These are phyloP conservation scores for Amanita polypyramis DNA, from an alignment of 768 basidiomycete species.

Conservation along the genomic window DNA sequence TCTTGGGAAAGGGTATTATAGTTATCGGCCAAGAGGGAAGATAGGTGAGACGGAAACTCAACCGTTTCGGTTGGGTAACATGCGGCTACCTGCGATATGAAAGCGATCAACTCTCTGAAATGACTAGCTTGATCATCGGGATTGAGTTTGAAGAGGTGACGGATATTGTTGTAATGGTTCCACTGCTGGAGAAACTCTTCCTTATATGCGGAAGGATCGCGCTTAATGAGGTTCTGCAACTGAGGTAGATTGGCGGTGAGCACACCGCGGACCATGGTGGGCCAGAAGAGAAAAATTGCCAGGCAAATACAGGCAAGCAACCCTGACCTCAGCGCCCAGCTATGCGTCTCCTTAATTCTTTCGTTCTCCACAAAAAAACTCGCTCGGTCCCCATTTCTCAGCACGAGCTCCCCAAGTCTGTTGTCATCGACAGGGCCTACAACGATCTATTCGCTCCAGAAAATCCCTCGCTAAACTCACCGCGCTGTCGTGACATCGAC, in stretches of 20 bases:
- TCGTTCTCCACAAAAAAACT: conserved; percentile 1
- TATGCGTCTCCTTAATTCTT: conserved; percentile 4
- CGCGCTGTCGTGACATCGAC: not conserved
- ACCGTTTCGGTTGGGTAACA: conserved; percentile 91
- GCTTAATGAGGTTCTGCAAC: conserved; percentile 93
- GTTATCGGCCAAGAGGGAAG: conserved; percentile 66
- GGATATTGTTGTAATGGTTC: conserved; percentile 85
- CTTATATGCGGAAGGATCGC: conserved; percentile 81
- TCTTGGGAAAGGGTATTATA: conserved; percentile 71
- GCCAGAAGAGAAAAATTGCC: not conserved
- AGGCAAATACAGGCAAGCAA: not conserved
- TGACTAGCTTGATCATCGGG: conserved; percentile 80
- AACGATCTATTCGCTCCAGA: conserved; percentile 3
- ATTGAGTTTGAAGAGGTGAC: conserved; percentile 73
- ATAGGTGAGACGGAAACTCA: conserved; percentile 74
- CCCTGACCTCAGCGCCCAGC: not conserved
- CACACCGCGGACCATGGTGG: conserved; percentile 44
- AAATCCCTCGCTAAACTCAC: not conserved
- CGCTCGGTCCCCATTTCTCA: not conserved
- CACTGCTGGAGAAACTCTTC: conserved; percentile 97
- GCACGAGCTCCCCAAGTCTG: not conserved
- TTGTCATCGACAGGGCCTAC: conserved; percentile 3
- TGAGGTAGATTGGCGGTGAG: conserved; percentile 88
- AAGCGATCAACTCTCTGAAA: conserved; percentile 81
- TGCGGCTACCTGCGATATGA: conserved; percentile 88